Evolutionary conservation across 352 stramenopile species (phyloP), one percentile per base, ranked within the genome.

Genomic region (Blastocystis sp.): DNA sequence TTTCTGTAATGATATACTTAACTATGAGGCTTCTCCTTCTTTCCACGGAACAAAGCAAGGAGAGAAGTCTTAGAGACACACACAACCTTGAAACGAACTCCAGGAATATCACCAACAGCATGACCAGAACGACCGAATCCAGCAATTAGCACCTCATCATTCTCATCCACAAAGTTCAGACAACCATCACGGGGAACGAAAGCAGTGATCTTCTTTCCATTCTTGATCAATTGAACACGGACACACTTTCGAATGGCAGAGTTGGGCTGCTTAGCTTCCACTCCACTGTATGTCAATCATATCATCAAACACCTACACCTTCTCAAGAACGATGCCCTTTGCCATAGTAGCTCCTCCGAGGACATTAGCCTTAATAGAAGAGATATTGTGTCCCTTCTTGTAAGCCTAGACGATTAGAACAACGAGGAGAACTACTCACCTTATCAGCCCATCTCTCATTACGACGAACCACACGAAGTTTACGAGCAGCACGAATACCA

Each of bases 191-290:
- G 95, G 78, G 97, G 97, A 90, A 99, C 97, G 94, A 99, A 99
- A 89, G 97, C 97, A 33, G 97, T 97, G 92, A 99, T 99, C 94
- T 99, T 99, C 96, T 99, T 99, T 91, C 96, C 98, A 93, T 99
- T 99, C 96, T 99, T 99, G 93, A 99, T 99, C 37, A 99, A 93
- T 93, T 99, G 97, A 89, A 99, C 97, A 93, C 97, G 96, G 56
- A 97, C 96, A 91, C 96, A 99, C 95, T 99, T 99, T 92, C 97
- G 96, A 94, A 99, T 99, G 90, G 97, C 97, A 59, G 96, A 99
- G 95, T 99, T 99, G 81, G 97, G 97, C 94, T 99, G 97, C 94
- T 99, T 99, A 90, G 97, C 97, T 92, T 99, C 97, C 97, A 99
- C 99, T 92, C 97, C 97, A 90, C 92, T 95, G 91, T 58, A 15